Evolutionary conservation across 2,329 filamentous ascomycete species (phyloP).

Genomic region (Ophiosphaerella narmari): DNA sequence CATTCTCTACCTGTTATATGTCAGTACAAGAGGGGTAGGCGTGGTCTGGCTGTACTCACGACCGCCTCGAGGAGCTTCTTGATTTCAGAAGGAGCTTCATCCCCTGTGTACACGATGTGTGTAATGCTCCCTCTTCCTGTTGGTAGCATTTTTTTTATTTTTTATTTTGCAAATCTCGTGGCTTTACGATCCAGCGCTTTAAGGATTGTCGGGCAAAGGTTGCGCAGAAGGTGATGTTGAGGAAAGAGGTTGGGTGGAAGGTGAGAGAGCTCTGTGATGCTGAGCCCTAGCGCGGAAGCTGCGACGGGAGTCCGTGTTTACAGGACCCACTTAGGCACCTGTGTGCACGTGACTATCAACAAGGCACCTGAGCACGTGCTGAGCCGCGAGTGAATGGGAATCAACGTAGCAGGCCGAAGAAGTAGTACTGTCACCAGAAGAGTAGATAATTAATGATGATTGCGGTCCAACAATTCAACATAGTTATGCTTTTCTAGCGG

Average conservation of each 20-base stretch:
- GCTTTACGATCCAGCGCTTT: background rate
- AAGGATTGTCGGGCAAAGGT: background rate
- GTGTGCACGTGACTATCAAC: background rate
- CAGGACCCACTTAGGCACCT: slow-evolving; percentile 16
- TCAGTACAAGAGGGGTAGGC: slow-evolving; percentile 13
- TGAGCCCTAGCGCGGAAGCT: slow-evolving; percentile 9
- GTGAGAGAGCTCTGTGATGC: slow-evolving; percentile 15
- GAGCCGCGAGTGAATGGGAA: too few relatives aligned
- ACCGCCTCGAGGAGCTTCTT: slow-evolving; percentile 78
- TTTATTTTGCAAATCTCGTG: slow-evolving; percentile 11
- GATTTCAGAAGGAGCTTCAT: slow-evolving; percentile 61
- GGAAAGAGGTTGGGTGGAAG: slow-evolving; percentile 8
- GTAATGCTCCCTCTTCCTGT: slow-evolving; percentile 38
- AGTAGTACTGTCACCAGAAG: too few relatives aligned
- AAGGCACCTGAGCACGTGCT: too few relatives aligned
- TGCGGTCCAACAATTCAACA: too few relatives aligned
- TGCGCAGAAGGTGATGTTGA: slow-evolving; percentile 10
- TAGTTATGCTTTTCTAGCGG: slow-evolving; percentile 1
- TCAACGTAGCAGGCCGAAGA: too few relatives aligned
- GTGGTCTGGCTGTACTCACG: slow-evolving; percentile 58
- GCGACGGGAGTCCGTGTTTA: slow-evolving; percentile 15
- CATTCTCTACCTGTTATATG: slow-evolving; percentile 62
- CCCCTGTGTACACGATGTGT: slow-evolving; percentile 38
- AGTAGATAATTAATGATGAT: too few relatives aligned
- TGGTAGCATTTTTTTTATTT: too few relatives aligned